phyloP scores from a whole-genome alignment of 1,139 yeast genomes.

The Saccharomyces hybrid region DNA sequence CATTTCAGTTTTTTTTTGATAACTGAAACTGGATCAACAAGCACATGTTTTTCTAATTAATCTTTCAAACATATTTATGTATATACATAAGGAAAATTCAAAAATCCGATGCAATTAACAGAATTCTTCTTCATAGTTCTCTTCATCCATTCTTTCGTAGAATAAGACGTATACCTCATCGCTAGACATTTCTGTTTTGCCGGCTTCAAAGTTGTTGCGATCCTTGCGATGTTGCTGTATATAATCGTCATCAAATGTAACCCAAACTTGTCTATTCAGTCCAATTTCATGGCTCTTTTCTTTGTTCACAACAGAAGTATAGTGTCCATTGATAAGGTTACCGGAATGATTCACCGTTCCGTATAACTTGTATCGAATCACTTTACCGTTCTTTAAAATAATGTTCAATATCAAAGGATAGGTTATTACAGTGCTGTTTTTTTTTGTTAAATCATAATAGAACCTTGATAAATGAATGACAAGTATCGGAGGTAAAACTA shows the following conservation, averaged over 20 bases:
- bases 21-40: background rate
- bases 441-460: conserved; percentile 46
- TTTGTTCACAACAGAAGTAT: conserved; percentile 56
- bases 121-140: background rate
- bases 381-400: conserved; percentile 33
- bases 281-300: conserved; percentile 26
- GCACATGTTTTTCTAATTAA: background rate
- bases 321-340: conserved; percentile 60
- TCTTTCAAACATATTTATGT: conserved; percentile 9
- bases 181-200: conserved; percentile 38
- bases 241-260: conserved; percentile 59
- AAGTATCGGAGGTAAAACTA: conserved; percentile 53
- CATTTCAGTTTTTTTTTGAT: background rate
- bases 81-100: background rate
- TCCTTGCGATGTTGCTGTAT: conserved; percentile 37
- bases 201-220: conserved; percentile 39
- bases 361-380: conserved; percentile 42
- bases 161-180: conserved; percentile 62
- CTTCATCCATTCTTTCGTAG: conserved; percentile 41
- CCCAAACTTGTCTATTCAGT: conserved; percentile 42
- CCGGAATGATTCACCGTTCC: conserved; percentile 65
- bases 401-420: conserved; percentile 48
- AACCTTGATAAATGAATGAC: conserved; percentile 57
- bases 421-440: conserved; percentile 43
- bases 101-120: background rate